phyloP scores from a whole-genome alignment of 768 basidiomycete species.

The Lanmaoa rubissima region DNA sequence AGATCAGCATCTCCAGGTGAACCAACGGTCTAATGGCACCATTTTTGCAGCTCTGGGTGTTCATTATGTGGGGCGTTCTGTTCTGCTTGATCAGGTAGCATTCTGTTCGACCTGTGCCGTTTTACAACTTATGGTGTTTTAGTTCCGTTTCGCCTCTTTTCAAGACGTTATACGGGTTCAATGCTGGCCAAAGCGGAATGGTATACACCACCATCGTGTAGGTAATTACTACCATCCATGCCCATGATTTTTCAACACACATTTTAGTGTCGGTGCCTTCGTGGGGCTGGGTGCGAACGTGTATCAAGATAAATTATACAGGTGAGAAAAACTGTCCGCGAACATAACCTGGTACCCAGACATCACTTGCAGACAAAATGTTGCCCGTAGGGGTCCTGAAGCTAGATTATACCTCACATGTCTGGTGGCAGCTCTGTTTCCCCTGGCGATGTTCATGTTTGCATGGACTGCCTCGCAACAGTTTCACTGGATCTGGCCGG shows the following conservation, averaged over 20 bases:
- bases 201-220: conserved; percentile 58
- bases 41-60: conserved; percentile 54
- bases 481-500: conserved; percentile 56
- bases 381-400: conserved; percentile 42
- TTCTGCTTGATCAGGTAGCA: conserved; percentile 60
- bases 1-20: background rate
- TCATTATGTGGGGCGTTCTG: conserved; percentile 71
- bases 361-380: conserved; percentile 26
- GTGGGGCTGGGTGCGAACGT: conserved; percentile 44
- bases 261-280: conserved; percentile 47
- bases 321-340: conserved; percentile 27
- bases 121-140: background rate
- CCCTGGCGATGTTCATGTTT: conserved; percentile 63
- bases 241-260: background rate
- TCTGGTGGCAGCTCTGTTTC: conserved; percentile 50
- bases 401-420: conserved; percentile 59
- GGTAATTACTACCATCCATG: conserved; percentile 14
- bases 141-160: conserved; percentile 61
- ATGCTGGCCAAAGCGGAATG: conserved; percentile 56
- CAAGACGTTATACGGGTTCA: conserved; percentile 54
- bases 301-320: conserved; percentile 48
- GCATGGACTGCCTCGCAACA: conserved; percentile 58
- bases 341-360: conserved; percentile 14
- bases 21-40: background rate
- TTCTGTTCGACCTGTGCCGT: background rate